phyloP scores from a whole-genome alignment of 352 stramenopile genomes.

The Plasmopara muralis region DNA sequence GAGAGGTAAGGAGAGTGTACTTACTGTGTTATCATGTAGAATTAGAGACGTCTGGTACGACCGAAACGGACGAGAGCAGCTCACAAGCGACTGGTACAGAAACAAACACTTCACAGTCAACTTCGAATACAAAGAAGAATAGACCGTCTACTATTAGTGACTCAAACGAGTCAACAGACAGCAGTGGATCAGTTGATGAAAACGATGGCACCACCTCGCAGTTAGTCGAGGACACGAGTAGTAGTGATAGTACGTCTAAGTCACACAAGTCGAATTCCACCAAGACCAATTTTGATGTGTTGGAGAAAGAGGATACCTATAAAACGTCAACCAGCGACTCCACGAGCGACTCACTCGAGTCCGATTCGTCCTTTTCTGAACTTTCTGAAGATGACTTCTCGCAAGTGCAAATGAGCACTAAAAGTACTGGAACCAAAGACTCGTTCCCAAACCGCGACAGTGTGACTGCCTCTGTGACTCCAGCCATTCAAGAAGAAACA shows the following conservation, averaged over 20 bases:
- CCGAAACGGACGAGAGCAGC: slow-evolving; percentile 13
- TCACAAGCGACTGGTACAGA: neutral
- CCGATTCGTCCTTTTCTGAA: slow-evolving; percentile 7
- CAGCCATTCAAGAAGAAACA: slow-evolving; percentile 7
- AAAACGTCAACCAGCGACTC: slow-evolving; percentile 12
- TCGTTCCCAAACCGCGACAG: slow-evolving; percentile 9
- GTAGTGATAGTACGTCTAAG: slow-evolving; percentile 13
- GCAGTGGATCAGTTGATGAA: slow-evolving; percentile 17
- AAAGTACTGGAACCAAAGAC: slow-evolving; percentile 14
- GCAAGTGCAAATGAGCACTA: slow-evolving; percentile 9
- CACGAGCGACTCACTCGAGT: slow-evolving; percentile 6
- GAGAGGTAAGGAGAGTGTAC: slow-evolving; percentile 1
- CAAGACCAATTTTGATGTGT: slow-evolving; percentile 11
- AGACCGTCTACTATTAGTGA: slow-evolving; percentile 23
- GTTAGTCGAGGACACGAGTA: slow-evolving; percentile 18
- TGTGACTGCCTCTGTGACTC: slow-evolving; percentile 17
- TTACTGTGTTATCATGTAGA: neutral
- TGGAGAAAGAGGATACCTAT: slow-evolving; percentile 22
- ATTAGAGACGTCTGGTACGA: neutral
- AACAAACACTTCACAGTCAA: neutral
- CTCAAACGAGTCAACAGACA: slow-evolving; percentile 23
- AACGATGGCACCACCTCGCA: slow-evolving; percentile 19
- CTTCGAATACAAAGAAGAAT: slow-evolving; percentile 9
- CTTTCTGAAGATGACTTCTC: slow-evolving; percentile 8
- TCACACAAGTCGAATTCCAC: slow-evolving; percentile 23